Percentiles rank a stretch among this genome's conserved stretches.
These are phyloP conservation scores for Psidium guajava DNA, from an alignment of 345 rosid species.

Conservation along the genomic window DNA sequence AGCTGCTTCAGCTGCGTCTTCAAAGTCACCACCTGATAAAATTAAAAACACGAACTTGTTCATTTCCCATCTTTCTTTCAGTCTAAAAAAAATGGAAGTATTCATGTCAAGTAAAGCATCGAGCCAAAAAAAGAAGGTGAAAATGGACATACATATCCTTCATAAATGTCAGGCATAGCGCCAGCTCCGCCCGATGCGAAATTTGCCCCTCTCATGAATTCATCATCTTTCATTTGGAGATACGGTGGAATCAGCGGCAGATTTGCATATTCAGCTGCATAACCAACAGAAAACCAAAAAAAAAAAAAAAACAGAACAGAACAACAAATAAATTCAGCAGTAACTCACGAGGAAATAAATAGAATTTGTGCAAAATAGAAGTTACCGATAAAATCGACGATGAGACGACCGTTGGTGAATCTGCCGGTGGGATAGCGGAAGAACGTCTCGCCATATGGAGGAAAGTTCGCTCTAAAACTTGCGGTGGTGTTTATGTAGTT, in stretches of 20 bases:
- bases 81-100: background rate
- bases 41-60: background rate
- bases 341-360: background rate
- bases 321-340: background rate
- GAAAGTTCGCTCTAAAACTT: constrained; percentile 8
- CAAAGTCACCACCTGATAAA: constrained; percentile 7
- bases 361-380: background rate
- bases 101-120: background rate
- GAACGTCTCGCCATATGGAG: constrained; percentile 21
- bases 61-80: background rate
- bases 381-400: constrained; percentile 19
- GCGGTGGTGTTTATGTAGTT: constrained; percentile 11
- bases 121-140: background rate
- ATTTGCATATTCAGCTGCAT: constrained; percentile 10
- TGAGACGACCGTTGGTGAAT: constrained; percentile 13
- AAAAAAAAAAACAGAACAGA: background rate
- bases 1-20: constrained; percentile 7
- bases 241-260: constrained; percentile 8
- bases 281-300: background rate
- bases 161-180: constrained; percentile 5
- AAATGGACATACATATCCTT: constrained; percentile 1
- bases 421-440: constrained; percentile 14
- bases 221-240: constrained; percentile 1
- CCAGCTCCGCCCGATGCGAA: constrained; percentile 16
- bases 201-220: constrained; percentile 3